Evolutionary conservation across 1,284 basidiomycete species (phyloP), one percentile per base, ranked within the genome.

Genomic region (Serendipita sp.): DNA sequence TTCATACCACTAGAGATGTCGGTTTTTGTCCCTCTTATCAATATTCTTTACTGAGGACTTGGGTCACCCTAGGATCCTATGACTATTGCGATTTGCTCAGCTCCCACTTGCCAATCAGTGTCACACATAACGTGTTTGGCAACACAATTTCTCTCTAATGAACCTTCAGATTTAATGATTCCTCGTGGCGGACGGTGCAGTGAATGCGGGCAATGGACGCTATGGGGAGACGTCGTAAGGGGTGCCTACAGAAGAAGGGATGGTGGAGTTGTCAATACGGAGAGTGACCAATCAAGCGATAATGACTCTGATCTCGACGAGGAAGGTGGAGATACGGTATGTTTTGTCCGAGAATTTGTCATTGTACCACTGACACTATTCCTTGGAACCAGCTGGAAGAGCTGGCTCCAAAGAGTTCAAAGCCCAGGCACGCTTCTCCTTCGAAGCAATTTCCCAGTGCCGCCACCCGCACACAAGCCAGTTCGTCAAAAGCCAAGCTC

Each of bases 81-180:
- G 22, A 66, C 67, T 0, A 73, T 74, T 61, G 71, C 77, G 0
- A 69, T 83, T 1, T 84, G 82, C 68, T 80, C 86, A 0, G 66
- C 74, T n/a, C 47, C 71, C 1, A 66, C 67, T 12, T 88, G 85
- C 71, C 73, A 67, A 0, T 74, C 80, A 3, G 71, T 83, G 2
- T 80, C 83, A 1, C 91, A 94, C 71, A 73, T 93, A 0, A 67
- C 70, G 0, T 94, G 91, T 69, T 79, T 94, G 4, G 80, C 87
- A 1, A 60, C 73, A 3, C 70, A 76, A 22, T 89, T 90, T 70
- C 76, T 85, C 13, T 63, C 66, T 1, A 30, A 66, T 17, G 61
- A 71, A 63, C 26, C 65, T 4, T 64, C 69, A 2, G 66, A 73
- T 63, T 69, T 72, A n/a, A 70, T 89, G 41, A 74, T 91, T 22